Base-by-base conservation (phyloP, 2,329 filamentous ascomycete species). In the Venturia nashicola region DNA sequence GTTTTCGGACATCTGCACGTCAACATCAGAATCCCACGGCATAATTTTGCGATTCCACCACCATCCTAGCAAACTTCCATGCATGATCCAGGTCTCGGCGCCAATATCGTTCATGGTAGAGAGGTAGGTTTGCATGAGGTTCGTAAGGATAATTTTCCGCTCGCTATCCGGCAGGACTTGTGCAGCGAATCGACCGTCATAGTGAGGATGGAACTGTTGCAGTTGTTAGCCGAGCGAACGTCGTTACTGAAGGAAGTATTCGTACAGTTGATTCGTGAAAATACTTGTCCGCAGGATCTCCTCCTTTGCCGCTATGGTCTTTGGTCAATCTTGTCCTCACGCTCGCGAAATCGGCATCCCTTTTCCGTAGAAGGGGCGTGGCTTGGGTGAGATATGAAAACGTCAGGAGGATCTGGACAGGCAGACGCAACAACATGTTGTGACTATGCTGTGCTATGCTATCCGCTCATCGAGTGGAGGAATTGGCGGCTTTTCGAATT, bases 81-180 rank as follows among this genome's bases (percentile, higher is more conserved):
- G 83, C 81, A 85, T 85, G 64, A 86, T 80, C 83, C 83, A 86
- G 9, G 83, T 86, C 67, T 84, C 80, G 4, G 79, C 79, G 16
- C 81, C 79, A 40, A 85, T 77, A 61, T 80, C 76, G 51, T 77
- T 73, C 82, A 85, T 85, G 6, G 81, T 82, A 1, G 75, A 72
- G 2, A 84, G 75, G 68, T 85, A 86, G 1, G 82, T 80, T 67
- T 79, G 79, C 65, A 85, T 76, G 43, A 86, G 73, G 2, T 77
- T 74, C 23, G 76, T 78, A 20, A 86, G 76, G 65, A 82, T 76
- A 16, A 74, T 71, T 27, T 74, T 72, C 34, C 80, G 78, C 55
- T 80, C 73, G n/a, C 79, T 73, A 48, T 79, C 76, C 3, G 76
- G 72, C 1, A 85, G 72, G 5, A 74, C 69, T 6, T 71, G 65